These are phyloP conservation scores for Dothistroma septosporum DNA, from an alignment of 2,329 filamentous ascomycete species.

Conservation along the genomic window DNA sequence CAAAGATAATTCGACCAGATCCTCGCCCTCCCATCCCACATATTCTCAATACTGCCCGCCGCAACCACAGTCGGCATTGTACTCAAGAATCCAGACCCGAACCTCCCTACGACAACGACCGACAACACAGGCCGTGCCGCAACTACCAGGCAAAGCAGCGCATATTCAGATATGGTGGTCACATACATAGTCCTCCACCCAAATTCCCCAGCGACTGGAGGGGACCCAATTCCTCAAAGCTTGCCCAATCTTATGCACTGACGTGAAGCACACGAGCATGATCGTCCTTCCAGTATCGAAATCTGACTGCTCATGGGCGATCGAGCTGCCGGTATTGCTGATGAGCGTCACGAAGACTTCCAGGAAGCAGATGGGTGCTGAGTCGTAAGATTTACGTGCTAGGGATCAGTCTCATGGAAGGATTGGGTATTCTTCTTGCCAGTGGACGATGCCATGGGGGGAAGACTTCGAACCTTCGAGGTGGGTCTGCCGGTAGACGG, in stretches of 20 bases:
- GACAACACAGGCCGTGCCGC: constrained; percentile 37
- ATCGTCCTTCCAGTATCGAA: constrained; percentile 15
- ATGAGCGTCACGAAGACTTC: constrained; percentile 21
- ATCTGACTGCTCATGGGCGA: constrained; percentile 13
- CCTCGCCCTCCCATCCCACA: constrained; percentile 44
- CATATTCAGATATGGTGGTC: constrained; percentile 33
- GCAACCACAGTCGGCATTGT: constrained; percentile 48
- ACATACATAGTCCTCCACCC: constrained; percentile 38
- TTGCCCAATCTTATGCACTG: constrained; percentile 23
- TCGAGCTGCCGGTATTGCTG: constrained; percentile 22
- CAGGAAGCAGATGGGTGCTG: constrained; percentile 18
- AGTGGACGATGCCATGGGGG: constrained; percentile 18
- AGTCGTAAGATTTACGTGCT: constrained; percentile 15
- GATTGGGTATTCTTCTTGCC: constrained; percentile 13
- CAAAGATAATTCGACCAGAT: constrained; percentile 35
- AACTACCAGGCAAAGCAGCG: constrained; percentile 38
- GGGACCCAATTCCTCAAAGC: constrained; percentile 39
- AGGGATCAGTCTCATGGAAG: constrained; percentile 20
- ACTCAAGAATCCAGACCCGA: constrained; percentile 44
- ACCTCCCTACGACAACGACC: constrained; percentile 41
- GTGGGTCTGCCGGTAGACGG: background rate
- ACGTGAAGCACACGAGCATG: constrained; percentile 23
- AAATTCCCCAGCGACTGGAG: constrained; percentile 39
- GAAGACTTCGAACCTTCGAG: constrained; percentile 12
- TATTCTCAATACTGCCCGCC: constrained; percentile 49